Base-by-base conservation (phyloP, 2,329 filamentous ascomycete species). In the Cercospora citrullina region DNA sequence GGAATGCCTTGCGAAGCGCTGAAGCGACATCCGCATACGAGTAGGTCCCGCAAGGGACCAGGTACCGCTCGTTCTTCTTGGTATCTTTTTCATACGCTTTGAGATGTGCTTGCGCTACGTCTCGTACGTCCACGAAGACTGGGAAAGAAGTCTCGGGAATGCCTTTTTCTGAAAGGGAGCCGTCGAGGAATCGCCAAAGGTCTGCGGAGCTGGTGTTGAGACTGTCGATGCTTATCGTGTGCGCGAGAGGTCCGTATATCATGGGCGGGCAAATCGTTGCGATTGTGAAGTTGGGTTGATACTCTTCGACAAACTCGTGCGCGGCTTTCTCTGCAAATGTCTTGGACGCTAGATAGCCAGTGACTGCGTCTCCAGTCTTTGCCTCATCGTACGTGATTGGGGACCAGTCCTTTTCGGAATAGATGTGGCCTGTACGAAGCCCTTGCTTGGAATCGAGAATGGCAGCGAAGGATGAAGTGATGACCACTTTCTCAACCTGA, bases 251-350 rank as follows among this genome's bases (percentile, higher is more conserved):
- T 39, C 33, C 33, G 14, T 39, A 39, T 39, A 39, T 39, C 59
- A 67, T 58, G 2, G 48, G 31, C 7, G 65, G 65, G 18, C 55
- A 57, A 4, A 67, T 28, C n/a, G 60, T 31, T 10, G 45, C 36
- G 5, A 67, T n/a, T 2, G 26, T 45, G 28, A 64, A 68, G 14
- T 26, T 60, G 14, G 66, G 66, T 5, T 58, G 31, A 7, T 61
- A n/a, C 30, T 60, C 18, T 21, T 64, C 53, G 7, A 68, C 42
- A 42, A 64, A 64, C 18, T 68, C 61, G n/a, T 33, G 53, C 5
- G 65, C 65, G 21, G 51, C 60, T 42, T 67, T 59, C 26, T 67
- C 65, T n/a, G 65, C 65, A 26, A 60, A 59, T 39, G 18, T 67
- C 48, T 66, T 66, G 26, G 58, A 62, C 8, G 58, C 64, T 12